Percentiles rank a stretch among this genome's conserved stretches.
Evolutionary conservation across 2,329 filamentous ascomycete species (phyloP).

Genomic region (Fusarium humuli): DNA sequence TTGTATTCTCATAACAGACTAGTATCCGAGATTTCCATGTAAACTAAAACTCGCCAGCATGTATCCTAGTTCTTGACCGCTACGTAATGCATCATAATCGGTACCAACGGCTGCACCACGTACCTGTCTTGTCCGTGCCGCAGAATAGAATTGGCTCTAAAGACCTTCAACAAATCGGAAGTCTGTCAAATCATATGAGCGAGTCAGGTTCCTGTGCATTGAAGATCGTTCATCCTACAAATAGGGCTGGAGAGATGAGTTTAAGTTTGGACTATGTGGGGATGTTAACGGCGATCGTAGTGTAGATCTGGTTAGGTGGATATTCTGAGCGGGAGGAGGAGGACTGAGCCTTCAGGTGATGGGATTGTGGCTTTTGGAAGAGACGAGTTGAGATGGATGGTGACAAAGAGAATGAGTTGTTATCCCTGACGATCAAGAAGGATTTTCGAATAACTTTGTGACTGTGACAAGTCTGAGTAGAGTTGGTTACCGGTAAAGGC

Average conservation of each 20-base stretch:
- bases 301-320: constrained; percentile 2
- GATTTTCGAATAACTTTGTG: neutral
- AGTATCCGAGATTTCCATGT: neutral
- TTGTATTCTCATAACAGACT: neutral
- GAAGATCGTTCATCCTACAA: neutral
- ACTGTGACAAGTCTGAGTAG: neutral
- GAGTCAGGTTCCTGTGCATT: constrained; percentile 1
- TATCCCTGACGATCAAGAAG: neutral
- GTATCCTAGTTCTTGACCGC: constrained; percentile 7
- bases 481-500: neutral
- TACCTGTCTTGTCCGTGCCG: neutral
- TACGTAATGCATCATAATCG: constrained; percentile 15
- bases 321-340: neutral
- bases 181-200: neutral
- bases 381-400: neutral
- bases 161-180: constrained; percentile 8
- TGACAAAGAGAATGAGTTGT: neutral
- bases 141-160: neutral
- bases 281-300: neutral
- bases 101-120: constrained; percentile 2
- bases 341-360: constrained; percentile 6
- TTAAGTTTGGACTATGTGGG: neutral
- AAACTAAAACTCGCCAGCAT: neutral
- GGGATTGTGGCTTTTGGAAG: neutral
- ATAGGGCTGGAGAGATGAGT: neutral